Evolutionary conservation across 106 monocot genomes (phyloP).

Genomic region (Hemerocallis citrina): DNA sequence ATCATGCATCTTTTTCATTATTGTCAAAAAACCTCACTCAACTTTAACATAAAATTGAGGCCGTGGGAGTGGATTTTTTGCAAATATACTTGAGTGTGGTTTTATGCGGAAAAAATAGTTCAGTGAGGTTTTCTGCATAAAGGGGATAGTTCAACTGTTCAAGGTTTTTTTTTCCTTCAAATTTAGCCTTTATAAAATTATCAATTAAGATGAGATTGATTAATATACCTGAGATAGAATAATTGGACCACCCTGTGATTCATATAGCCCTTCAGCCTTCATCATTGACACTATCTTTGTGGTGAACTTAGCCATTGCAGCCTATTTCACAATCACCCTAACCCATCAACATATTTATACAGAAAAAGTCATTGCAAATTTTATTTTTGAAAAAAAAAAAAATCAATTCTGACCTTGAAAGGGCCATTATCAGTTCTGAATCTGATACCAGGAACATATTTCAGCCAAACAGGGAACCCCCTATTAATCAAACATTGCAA

Average conservation of each 20-base stretch:
- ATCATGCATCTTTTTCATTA: too few species aligned
- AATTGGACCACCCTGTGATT: constrained; percentile 90
- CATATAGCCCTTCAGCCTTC: constrained; percentile 74
- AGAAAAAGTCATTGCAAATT: not conserved
- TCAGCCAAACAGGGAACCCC: constrained; percentile 96
- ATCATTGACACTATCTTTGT: constrained; percentile 84
- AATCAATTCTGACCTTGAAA: constrained; percentile 58
- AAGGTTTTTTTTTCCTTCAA: too few species aligned
- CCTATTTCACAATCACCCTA: constrained; percentile 24
- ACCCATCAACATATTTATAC: not conserved
- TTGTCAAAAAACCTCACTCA: too few species aligned
- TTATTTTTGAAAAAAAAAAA: not conserved
- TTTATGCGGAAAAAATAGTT: too few species aligned
- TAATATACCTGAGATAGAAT: constrained; percentile 73
- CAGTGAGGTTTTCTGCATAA: too few species aligned
- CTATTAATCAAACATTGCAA: constrained; percentile 27
- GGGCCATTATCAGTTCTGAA: constrained; percentile 96
- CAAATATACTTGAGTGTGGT: too few species aligned
- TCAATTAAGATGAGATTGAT: not conserved
- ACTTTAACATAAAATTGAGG: too few species aligned
- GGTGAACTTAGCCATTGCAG: constrained; percentile 74
- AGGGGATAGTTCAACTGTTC: too few species aligned
- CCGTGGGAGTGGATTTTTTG: too few species aligned
- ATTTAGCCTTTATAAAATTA: too few species aligned
- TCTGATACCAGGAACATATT: constrained; percentile 76